Evolutionary conservation across 2,329 filamentous ascomycete genomes (phyloP).

Genomic region (Fusarium haematococcum): DNA sequence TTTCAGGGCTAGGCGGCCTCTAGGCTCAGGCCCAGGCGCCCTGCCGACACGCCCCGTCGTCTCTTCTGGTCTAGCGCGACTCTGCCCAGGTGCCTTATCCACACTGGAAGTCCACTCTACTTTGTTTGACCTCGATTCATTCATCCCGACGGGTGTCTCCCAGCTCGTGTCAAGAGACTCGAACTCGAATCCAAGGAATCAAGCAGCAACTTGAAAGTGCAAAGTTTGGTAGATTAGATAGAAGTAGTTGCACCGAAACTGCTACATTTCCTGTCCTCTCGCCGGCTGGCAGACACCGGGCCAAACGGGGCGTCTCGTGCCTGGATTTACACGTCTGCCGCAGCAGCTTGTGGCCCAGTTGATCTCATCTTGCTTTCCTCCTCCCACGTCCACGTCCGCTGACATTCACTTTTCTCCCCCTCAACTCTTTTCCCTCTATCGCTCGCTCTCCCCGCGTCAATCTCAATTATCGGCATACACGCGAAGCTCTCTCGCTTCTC

Average conservation of each 20-base stretch:
- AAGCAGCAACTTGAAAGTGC: neutral
- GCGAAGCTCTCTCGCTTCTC: neutral
- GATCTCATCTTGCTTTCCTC: slow-evolving; percentile 11
- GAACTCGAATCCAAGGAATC: neutral
- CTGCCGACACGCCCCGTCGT: slow-evolving; percentile 37
- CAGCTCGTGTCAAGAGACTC: neutral
- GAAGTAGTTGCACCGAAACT: neutral
- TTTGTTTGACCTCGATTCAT: slow-evolving; percentile 13
- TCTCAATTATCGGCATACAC: neutral
- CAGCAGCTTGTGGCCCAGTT: neutral
- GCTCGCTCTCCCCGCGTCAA: neutral
- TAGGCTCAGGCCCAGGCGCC: slow-evolving; percentile 39
- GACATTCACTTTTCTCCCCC: slow-evolving; percentile 13
- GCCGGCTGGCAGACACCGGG: neutral
- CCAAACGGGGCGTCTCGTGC: slow-evolving; percentile 17
- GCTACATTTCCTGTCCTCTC: neutral
- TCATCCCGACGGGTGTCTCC: slow-evolving; percentile 11
- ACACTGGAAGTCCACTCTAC: slow-evolving; percentile 30
- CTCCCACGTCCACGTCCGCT: slow-evolving; percentile 2
- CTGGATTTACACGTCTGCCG: slow-evolving; percentile 25
- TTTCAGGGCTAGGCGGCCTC: slow-evolving; percentile 32
- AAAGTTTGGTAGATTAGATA: neutral
- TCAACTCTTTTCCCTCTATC: slow-evolving; percentile 3
- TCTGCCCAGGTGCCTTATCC: slow-evolving; percentile 21
- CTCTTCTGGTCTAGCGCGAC: slow-evolving; percentile 35